Conservation (phyloP, 2,329 filamentous ascomycete genomes). For the Pyrenochaeta sp. region DNA sequence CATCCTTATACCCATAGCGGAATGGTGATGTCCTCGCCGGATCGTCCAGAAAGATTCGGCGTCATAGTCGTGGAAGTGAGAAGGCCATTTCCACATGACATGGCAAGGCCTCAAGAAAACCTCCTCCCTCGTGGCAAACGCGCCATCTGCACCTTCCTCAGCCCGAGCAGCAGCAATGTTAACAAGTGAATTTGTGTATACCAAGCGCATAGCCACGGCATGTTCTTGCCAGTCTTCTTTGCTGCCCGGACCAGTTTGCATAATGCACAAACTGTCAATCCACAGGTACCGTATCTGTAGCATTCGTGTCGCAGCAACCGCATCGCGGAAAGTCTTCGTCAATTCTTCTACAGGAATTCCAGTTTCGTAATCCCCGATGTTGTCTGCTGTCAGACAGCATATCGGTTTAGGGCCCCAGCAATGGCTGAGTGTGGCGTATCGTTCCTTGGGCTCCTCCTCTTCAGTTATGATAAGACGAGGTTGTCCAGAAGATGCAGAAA, state of each 20-base stretch:
- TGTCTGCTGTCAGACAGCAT: not conserved
- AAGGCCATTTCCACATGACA: slow-evolving; percentile 1
- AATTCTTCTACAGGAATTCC: not conserved
- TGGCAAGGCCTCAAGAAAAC: not conserved
- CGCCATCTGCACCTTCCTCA: not conserved
- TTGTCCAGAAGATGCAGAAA: not conserved
- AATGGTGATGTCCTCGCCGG: too few species aligned
- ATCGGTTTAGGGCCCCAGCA: slow-evolving; percentile 6
- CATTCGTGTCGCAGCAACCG: not conserved
- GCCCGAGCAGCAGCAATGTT: slow-evolving; percentile 5
- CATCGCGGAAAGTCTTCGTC: slow-evolving; percentile 13
- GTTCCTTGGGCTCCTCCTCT: not conserved
- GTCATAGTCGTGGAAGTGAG: not conserved
- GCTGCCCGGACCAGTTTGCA: slow-evolving; percentile 6
- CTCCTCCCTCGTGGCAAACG: not conserved
- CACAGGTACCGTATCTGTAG: slow-evolving; percentile 12
- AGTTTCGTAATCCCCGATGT: not conserved
- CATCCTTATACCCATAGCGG: not conserved
- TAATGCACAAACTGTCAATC: slow-evolving; percentile 19
- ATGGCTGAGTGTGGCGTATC: slow-evolving; percentile 10
- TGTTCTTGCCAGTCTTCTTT: slow-evolving; percentile 9
- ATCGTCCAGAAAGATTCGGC: not conserved
- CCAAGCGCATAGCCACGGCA: slow-evolving; percentile 1
- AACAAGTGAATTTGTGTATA: slow-evolving; percentile 2
- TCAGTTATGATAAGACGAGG: not conserved